Conservation (phyloP, 2,329 filamentous ascomycete genomes). For the Neonectria punicea region DNA sequence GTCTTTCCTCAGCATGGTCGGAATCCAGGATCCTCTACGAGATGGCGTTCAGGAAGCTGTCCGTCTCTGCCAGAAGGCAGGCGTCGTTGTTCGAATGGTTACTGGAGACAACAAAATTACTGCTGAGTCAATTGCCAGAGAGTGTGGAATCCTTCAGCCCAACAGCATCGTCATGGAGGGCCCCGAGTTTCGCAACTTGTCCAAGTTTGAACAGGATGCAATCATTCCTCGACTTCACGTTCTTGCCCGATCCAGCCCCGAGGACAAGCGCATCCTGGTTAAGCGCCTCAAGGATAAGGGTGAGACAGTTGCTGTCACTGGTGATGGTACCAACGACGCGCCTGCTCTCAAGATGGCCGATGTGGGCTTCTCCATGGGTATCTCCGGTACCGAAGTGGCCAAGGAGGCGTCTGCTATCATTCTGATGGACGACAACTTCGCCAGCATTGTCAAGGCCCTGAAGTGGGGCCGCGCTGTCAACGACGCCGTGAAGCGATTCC, state of each 20-base stretch:
- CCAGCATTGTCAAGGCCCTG: conserved; percentile 85
- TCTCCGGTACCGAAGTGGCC: conserved; percentile 83
- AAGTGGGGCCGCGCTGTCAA: conserved; percentile 84
- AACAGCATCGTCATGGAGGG: conserved; percentile 81
- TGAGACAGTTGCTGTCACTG: conserved; percentile 84
- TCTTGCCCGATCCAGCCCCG: conserved; percentile 78
- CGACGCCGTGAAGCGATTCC: conserved; percentile 80
- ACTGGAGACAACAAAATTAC: conserved; percentile 86
- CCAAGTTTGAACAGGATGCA: conserved; percentile 70
- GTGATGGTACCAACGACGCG: conserved; percentile 86
- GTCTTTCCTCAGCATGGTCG: conserved; percentile 76
- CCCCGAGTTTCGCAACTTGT: conserved; percentile 79
- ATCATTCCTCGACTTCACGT: conserved; percentile 77
- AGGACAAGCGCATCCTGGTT: conserved; percentile 80
- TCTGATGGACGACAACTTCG: conserved; percentile 88
- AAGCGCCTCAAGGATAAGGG: conserved; percentile 76
- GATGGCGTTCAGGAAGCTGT: conserved; percentile 80
- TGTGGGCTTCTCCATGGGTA: conserved; percentile 88
- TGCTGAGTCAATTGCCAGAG: conserved; percentile 80
- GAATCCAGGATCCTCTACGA: conserved; percentile 84
- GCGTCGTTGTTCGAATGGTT: conserved; percentile 86
- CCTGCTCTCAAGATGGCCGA: conserved; percentile 84
- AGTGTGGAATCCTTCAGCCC: conserved; percentile 78
- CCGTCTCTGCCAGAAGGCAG: conserved; percentile 76
- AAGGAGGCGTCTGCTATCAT: conserved; percentile 89